These are phyloP conservation scores for Scheffersomyces stambukii DNA, from an alignment of 1,139 yeast species.

Conservation along the genomic window DNA sequence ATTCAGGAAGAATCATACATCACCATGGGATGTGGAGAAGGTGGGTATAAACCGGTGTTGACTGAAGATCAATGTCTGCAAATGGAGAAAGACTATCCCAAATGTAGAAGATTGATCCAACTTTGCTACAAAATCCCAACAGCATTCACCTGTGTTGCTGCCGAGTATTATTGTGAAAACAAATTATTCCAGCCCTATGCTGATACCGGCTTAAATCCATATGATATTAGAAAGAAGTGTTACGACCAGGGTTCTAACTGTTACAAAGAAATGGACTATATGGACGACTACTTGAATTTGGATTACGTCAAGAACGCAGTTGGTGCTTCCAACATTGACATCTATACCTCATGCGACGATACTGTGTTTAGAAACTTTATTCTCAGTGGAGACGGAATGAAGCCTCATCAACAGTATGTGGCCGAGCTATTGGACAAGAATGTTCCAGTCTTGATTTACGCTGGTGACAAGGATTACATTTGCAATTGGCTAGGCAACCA, in stretches of 20 bases:
- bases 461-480: constrained; percentile 83
- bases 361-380: constrained; percentile 77
- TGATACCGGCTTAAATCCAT: constrained; percentile 72
- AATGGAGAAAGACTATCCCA: constrained; percentile 56
- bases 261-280: constrained; percentile 40
- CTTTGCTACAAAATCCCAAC: constrained; percentile 74
- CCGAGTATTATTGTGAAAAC: constrained; percentile 57
- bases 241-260: constrained; percentile 65
- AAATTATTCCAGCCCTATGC: constrained; percentile 16
- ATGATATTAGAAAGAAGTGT: constrained; percentile 86
- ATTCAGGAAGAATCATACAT: constrained; percentile 65
- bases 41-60: constrained; percentile 69
- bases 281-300: constrained; percentile 33
- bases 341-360: constrained; percentile 80
- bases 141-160: constrained; percentile 90
- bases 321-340: constrained; percentile 81
- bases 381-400: constrained; percentile 66
- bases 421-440: constrained; percentile 52
- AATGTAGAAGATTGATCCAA: constrained; percentile 75
- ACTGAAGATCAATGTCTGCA: constrained; percentile 56
- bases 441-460: constrained; percentile 70
- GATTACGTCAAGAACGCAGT: constrained; percentile 58
- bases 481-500: constrained; percentile 85
- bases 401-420: constrained; percentile 74
- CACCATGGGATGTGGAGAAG: constrained; percentile 84